Base-by-base conservation (phyloP, 139 green algal species). In the Micromonas commoda region DNA sequence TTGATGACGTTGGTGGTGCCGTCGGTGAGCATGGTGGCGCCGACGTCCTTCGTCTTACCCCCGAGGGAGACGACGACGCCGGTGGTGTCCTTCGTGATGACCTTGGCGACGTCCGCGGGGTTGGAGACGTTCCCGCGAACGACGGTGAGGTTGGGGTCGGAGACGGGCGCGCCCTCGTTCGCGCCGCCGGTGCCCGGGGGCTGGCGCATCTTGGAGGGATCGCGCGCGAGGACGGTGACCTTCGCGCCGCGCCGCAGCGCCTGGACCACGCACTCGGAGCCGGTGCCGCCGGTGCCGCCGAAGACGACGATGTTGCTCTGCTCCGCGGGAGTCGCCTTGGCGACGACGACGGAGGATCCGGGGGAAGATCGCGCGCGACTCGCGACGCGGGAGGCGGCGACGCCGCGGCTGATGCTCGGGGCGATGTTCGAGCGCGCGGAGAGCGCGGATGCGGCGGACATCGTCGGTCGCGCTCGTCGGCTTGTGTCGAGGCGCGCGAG, bases 41-140 rank as follows among this genome's bases (percentile, higher is more conserved):
- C 77, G 19, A 81, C 77, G 51, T 81, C 77, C 77, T 81, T 81
- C 34, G 77, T 81, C 66, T 81, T 81, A 13, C 77, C 77, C 20
- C 77, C 77, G 24, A 81, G 77, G 2, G 77, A 38, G 3, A 81
- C 65, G 28, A 81, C 39, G 19, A 78, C 72, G 32, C 51, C 72
- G 13, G 29, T 35, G 28, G 45, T 64, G 39, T 69, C 52, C 24
- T 51, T 35, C 39, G 45, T 34, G 31, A 78, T 69, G n/a, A 32
- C 16, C 31, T 70, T 78, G 5, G 38, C 72, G 29, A 78, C 72
- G 57, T 78, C 72, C 26, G 53, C 28, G n/a, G 29, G 9, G 51
- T 52, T 70, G 13, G 72, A 70, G 51, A 78, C 57, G 4, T 5
- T 19, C n/a, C 72, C 72, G 6, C 69, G 53, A 6, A 78, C n/a